These are phyloP conservation scores for Stephania yunnanensis DNA, from an alignment of 164 flowering plant genomes.

Conservation along the genomic window DNA sequence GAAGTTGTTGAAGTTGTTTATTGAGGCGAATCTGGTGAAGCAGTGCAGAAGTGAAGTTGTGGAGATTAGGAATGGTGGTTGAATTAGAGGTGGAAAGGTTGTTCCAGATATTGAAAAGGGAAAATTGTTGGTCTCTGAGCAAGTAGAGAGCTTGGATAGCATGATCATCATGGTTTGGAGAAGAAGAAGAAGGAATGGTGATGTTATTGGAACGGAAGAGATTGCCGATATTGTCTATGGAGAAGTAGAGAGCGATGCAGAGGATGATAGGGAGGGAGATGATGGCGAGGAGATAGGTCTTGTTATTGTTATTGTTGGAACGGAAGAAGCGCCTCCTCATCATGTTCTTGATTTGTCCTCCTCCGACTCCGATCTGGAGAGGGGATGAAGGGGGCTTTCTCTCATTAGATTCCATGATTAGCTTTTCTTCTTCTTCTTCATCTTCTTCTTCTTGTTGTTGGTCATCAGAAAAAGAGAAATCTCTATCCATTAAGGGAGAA, in stretches of 20 bases:
- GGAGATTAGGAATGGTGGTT: constrained; percentile 13
- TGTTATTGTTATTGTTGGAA: constrained; percentile 26
- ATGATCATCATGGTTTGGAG: constrained; percentile 6
- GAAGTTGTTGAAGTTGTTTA: constrained; percentile 55
- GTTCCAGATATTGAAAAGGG: constrained; percentile 61
- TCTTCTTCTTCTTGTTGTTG: constrained; percentile 25
- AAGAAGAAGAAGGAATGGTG: not conserved
- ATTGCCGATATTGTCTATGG: constrained; percentile 31
- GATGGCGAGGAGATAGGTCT: constrained; percentile 44
- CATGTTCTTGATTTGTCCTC: constrained; percentile 3
- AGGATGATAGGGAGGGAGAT: constrained; percentile 46
- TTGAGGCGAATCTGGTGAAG: constrained; percentile 59
- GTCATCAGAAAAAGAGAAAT: constrained; percentile 8
- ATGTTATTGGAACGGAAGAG: constrained; percentile 27
- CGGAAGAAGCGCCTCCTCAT: constrained; percentile 2
- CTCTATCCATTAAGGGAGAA: constrained; percentile 22
- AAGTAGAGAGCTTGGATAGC: constrained; percentile 66
- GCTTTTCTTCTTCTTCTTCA: constrained; percentile 49
- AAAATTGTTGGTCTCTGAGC: constrained; percentile 60
- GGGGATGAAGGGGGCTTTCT: constrained; percentile 15
- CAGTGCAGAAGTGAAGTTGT: constrained; percentile 42
- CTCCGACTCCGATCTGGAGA: constrained; percentile 13
- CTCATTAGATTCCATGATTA: constrained; percentile 39
- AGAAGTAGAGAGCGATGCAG: constrained; percentile 40
- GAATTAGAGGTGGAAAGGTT: constrained; percentile 30